These are phyloP conservation scores for Oryza longistaminata DNA, from an alignment of 176 grass and related monocot species.

Conservation along the genomic window DNA sequence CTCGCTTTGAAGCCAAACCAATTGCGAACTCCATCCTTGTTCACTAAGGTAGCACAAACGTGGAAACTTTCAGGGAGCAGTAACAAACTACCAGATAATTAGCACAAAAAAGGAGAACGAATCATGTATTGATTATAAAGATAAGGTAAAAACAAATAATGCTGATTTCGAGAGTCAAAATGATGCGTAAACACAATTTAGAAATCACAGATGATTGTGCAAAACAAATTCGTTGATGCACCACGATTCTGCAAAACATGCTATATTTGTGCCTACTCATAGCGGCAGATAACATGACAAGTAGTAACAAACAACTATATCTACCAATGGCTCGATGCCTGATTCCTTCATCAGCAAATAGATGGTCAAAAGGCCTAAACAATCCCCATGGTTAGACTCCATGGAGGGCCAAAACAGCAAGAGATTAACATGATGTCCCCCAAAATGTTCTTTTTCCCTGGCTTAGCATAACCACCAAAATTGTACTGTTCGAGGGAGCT, in stretches of 20 bases:
- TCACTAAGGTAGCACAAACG: too few relatives aligned
- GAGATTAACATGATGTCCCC: neutral
- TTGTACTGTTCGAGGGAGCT: too few relatives aligned
- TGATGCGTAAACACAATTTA: neutral
- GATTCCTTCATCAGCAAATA: neutral
- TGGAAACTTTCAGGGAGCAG: too few relatives aligned
- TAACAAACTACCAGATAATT: neutral
- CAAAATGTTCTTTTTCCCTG: constrained; percentile 46
- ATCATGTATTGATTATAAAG: neutral
- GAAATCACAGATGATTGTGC: neutral
- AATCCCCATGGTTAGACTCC: neutral
- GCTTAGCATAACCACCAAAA: constrained; percentile 39
- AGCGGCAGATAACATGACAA: neutral
- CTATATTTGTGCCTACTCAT: neutral
- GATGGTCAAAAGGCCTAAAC: neutral
- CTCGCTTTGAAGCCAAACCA: too few relatives aligned
- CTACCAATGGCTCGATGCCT: neutral
- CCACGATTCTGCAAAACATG: neutral
- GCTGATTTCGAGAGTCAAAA: neutral
- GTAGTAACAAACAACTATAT: neutral
- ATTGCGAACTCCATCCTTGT: too few relatives aligned
- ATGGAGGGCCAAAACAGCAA: neutral
- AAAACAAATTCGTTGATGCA: neutral
- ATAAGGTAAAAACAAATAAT: neutral
- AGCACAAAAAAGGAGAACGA: neutral